These are phyloP conservation scores for Claviceps arundinis DNA, from an alignment of 2,329 filamentous ascomycete genomes.

Conservation along the genomic window DNA sequence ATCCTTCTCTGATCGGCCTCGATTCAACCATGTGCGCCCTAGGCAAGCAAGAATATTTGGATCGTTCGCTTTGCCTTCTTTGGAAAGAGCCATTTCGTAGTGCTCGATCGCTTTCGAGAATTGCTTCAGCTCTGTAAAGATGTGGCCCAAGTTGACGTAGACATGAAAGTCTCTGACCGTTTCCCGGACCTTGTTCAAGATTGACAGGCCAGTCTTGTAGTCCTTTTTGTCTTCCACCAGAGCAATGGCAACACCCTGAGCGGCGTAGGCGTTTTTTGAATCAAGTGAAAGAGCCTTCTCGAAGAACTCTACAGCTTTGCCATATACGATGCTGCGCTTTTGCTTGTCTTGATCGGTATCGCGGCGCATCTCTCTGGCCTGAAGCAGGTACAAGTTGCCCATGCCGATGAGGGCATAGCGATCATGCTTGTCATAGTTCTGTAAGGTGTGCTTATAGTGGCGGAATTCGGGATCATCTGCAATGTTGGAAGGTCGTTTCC, in stretches of 20 bases:
- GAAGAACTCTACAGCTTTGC: constrained; percentile 93
- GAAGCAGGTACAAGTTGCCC: constrained; percentile 81
- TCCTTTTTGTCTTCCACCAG: constrained; percentile 92
- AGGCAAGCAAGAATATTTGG: constrained; percentile 72
- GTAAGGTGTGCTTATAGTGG: constrained; percentile 91
- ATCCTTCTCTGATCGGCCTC: constrained; percentile 51
- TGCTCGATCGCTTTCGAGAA: constrained; percentile 86
- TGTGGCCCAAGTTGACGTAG: constrained; percentile 85
- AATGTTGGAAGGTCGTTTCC: constrained; percentile 69
- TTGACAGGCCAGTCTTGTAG: constrained; percentile 64
- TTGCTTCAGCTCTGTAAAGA: constrained; percentile 81
- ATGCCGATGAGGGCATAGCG: constrained; percentile 93
- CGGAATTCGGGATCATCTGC: constrained; percentile 83
- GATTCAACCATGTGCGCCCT: constrained; percentile 75
- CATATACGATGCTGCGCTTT: constrained; percentile 75
- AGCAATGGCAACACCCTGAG: constrained; percentile 89
- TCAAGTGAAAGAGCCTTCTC: constrained; percentile 95
- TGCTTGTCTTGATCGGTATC: constrained; percentile 83
- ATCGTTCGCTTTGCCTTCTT: constrained; percentile 62
- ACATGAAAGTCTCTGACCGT: constrained; percentile 81
- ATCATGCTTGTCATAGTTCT: constrained; percentile 93
- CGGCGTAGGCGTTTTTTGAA: constrained; percentile 87
- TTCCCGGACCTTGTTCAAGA: constrained; percentile 83
- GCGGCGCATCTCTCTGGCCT: constrained; percentile 87
- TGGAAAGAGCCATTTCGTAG: constrained; percentile 75